These are phyloP conservation scores for Hibiscus syriacus DNA, from an alignment of 345 rosid genomes.

Conservation along the genomic window DNA sequence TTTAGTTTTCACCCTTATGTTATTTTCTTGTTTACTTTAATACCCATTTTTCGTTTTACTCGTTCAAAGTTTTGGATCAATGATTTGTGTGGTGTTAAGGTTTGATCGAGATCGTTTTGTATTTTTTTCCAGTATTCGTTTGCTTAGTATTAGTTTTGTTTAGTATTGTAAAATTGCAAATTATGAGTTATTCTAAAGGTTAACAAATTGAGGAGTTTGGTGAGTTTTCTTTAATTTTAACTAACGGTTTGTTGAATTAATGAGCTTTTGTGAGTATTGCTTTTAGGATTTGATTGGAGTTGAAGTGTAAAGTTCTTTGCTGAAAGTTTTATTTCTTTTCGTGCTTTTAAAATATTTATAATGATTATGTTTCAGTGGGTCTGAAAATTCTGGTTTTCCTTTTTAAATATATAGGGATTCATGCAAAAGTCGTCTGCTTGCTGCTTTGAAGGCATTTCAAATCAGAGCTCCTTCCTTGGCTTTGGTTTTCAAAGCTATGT, in stretches of 20 bases:
- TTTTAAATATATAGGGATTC: conserved; percentile 20
- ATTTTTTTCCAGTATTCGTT: conserved; percentile 1
- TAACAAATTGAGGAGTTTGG: conserved; percentile 16
- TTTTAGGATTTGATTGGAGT: conserved; percentile 17
- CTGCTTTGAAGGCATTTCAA: neutral
- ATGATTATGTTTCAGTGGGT: conserved; percentile 17
- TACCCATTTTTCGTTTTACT: conserved; percentile 14
- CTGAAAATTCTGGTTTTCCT: conserved; percentile 16
- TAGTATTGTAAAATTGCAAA: neutral
- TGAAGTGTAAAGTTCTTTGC: neutral
- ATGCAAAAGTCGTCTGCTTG: no score
- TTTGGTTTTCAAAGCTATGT: conserved; percentile 24
- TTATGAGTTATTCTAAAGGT: conserved; percentile 3
- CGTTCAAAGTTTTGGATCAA: conserved; percentile 12
- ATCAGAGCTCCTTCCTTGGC: conserved; percentile 21
- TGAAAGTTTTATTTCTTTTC: neutral
- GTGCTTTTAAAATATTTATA: neutral
- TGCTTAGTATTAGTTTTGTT: neutral
- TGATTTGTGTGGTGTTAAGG: no score
- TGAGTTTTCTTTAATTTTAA: conserved; percentile 1
- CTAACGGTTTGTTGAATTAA: neutral
- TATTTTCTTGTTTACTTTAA: conserved; percentile 2
- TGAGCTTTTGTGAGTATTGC: conserved; percentile 15
- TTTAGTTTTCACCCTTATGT: conserved; percentile 13
- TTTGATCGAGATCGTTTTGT: conserved; percentile 10